Conservation (phyloP, 2,329 filamentous ascomycete genomes). For the Ceratocystis eucalypticola region DNA sequence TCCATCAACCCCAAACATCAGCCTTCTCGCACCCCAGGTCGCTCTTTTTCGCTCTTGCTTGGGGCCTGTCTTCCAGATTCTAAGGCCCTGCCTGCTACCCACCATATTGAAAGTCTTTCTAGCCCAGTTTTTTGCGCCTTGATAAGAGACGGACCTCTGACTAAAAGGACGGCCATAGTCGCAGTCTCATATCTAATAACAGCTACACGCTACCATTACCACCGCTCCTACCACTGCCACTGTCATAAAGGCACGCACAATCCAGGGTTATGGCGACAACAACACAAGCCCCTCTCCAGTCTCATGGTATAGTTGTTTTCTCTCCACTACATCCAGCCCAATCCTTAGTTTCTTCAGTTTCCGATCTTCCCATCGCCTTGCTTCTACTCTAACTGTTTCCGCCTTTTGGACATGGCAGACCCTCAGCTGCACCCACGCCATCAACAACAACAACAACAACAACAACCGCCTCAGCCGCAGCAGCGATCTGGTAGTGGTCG, state of each 20-base stretch:
- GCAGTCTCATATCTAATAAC: neutral
- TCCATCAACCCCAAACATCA: neutral
- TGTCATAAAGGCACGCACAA: neutral
- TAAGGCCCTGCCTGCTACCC: neutral
- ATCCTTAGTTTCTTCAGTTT: neutral
- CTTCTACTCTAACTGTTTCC: neutral
- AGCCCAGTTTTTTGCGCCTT: neutral
- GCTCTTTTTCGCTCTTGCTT: neutral
- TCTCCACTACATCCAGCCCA: neutral
- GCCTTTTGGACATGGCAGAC: slow-evolving; percentile 6
- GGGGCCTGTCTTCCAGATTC: neutral
- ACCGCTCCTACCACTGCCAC: too few relatives aligned
- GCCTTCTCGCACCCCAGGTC: neutral
- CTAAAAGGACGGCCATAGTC: neutral
- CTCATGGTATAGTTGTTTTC: slow-evolving; percentile 21
- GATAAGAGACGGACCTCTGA: neutral
- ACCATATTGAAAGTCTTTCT: neutral
- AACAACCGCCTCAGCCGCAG: neutral
- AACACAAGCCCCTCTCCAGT: slow-evolving; percentile 20
- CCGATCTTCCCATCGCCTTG: neutral
- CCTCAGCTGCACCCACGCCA: neutral
- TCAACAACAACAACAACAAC: neutral
- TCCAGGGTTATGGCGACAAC: slow-evolving; percentile 22
- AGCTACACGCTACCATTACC: neutral
- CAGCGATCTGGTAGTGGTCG: slow-evolving; percentile 30